Evolutionary conservation across 176 grass and related monocot genomes (phyloP).

Genomic region (Alloteropsis semialata): DNA sequence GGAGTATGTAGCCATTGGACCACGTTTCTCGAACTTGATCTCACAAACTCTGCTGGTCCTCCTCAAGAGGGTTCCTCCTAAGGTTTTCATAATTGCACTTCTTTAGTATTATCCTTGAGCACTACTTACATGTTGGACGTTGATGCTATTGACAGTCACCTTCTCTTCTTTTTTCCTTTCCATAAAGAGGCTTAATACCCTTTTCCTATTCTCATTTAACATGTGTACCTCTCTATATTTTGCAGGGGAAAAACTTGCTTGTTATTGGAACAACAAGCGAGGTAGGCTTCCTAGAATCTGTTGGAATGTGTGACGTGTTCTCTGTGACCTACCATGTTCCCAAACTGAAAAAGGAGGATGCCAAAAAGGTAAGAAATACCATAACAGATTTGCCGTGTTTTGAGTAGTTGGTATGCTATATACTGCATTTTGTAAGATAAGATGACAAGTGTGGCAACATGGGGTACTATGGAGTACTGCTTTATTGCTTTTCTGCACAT

Average conservation of each 20-base stretch:
- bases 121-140: neutral
- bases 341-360: constrained; percentile 78
- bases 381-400: neutral
- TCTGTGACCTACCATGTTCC: constrained; percentile 91
- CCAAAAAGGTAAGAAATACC: constrained; percentile 65
- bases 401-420: neutral
- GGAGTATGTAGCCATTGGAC: constrained; percentile 93
- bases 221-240: neutral
- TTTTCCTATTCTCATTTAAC: constrained; percentile 1
- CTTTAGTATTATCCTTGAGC: constrained; percentile 6
- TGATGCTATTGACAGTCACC: neutral
- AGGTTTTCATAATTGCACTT: constrained; percentile 42
- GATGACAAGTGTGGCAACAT: neutral
- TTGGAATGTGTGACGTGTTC: constrained; percentile 94
- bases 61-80: constrained; percentile 91
- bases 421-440: neutral
- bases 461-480: constrained; percentile 1
- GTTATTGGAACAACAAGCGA: constrained; percentile 90
- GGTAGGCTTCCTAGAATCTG: constrained; percentile 76
- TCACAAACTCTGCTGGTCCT: constrained; percentile 85
- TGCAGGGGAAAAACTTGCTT: constrained; percentile 75
- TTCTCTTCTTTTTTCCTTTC: neutral
- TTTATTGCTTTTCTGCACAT: neutral
- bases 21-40: constrained; percentile 89
- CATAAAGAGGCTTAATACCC: neutral